Percentiles rank a stretch among this genome's conserved stretches.
These are phyloP conservation scores for Cynanchum wilfordii DNA, from an alignment of 257 asterid genomes.

Conservation along the genomic window DNA sequence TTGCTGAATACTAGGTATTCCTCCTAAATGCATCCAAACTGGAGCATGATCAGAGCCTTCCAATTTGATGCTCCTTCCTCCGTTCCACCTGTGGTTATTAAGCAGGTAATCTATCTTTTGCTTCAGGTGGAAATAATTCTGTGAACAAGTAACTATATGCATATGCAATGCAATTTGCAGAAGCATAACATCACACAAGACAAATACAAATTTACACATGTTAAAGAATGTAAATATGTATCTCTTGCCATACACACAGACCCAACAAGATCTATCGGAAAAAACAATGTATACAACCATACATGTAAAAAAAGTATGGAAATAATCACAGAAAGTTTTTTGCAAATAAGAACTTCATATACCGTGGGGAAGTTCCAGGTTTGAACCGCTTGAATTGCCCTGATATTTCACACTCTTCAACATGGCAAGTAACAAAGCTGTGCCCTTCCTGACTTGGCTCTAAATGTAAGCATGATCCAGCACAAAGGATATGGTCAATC, in stretches of 20 bases:
- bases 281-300: background rate
- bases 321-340: background rate
- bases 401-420: constrained; percentile 76
- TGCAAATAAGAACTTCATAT: constrained; percentile 17
- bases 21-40: constrained; percentile 54
- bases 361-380: constrained; percentile 77
- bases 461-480: constrained; percentile 80
- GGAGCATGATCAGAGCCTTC: constrained; percentile 99
- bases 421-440: constrained; percentile 67
- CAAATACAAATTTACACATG: background rate
- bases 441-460: constrained; percentile 51
- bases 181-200: background rate
- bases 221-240: background rate
- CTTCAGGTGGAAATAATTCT: background rate
- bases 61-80: constrained; percentile 59
- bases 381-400: constrained; percentile 86
- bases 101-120: background rate
- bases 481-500: constrained; percentile 84
- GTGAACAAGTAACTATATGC: background rate
- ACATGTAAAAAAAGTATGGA: background rate
- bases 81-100: constrained; percentile 43
- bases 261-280: background rate
- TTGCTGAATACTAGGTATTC: constrained; percentile 46
- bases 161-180: background rate
- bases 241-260: background rate